Percentiles rank a stretch among this genome's conserved stretches.
Conservation (phyloP, 2,329 filamentous ascomycete species). For the Tolypocladium ophioglossoides region DNA sequence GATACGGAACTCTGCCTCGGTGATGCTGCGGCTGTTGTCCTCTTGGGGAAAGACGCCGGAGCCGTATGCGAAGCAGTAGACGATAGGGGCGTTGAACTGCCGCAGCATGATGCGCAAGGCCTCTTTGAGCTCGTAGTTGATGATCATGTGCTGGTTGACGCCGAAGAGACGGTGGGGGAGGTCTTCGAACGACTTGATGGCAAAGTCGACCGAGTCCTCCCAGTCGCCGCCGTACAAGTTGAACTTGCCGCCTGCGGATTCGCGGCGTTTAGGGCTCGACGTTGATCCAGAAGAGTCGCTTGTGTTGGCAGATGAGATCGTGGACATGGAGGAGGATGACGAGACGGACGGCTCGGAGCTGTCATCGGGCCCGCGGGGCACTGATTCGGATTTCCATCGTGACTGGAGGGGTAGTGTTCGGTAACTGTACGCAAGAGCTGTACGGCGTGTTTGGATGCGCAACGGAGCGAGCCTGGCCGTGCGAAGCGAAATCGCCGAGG, state of each 20-base stretch:
- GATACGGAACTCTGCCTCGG: slow-evolving; percentile 46
- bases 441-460: slow-evolving; percentile 2
- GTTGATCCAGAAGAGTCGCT: slow-evolving; percentile 9
- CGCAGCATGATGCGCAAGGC: slow-evolving; percentile 77
- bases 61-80: slow-evolving; percentile 95
- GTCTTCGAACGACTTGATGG: slow-evolving; percentile 33
- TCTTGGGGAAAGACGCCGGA: slow-evolving; percentile 88
- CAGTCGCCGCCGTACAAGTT: slow-evolving; percentile 29
- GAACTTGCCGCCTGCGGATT: slow-evolving; percentile 19
- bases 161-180: slow-evolving; percentile 55
- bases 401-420: not conserved
- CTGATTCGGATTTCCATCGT: slow-evolving; percentile 1
- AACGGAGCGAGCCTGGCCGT: slow-evolving; percentile 5
- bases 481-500: slow-evolving; percentile 11
- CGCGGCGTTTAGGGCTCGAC: slow-evolving; percentile 5
- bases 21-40: slow-evolving; percentile 39
- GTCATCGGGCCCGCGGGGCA: not conserved
- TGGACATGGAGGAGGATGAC: not conserved
- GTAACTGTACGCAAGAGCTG: slow-evolving; percentile 3
- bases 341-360: not conserved
- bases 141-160: slow-evolving; percentile 90
- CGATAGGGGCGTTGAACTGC: slow-evolving; percentile 85
- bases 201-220: slow-evolving; percentile 31
- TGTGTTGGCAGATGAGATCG: not conserved
- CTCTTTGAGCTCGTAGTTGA: slow-evolving; percentile 93